Evolutionary conservation across 345 rosid species (phyloP).

Genomic region (Sonneratia caseolaris): DNA sequence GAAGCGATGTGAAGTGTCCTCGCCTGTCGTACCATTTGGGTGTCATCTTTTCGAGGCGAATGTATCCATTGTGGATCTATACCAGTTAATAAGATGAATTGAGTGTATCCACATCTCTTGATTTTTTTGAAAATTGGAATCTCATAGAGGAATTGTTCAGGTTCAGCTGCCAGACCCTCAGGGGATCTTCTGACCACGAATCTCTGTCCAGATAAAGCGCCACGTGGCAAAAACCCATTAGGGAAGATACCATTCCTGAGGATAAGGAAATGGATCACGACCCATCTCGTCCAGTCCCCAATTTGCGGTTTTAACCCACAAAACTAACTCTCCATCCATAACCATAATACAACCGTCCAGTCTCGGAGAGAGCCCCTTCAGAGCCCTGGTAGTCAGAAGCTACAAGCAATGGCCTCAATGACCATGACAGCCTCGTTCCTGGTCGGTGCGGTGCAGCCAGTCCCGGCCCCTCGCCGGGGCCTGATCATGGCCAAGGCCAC

Average conservation of each 20-base stretch:
- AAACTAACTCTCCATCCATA: not conserved
- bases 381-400: not conserved
- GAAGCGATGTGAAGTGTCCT: no score
- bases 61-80: no score
- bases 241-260: not conserved
- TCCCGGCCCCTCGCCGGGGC: constrained; percentile 11
- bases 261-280: constrained; percentile 17
- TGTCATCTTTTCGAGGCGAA: no score
- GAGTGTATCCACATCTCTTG: no score
- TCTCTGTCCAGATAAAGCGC: constrained; percentile 9
- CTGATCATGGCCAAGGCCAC: constrained; percentile 21
- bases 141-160: no score
- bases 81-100: no score
- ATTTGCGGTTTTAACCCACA: not conserved
- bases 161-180: no score
- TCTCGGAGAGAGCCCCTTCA: no score
- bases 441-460: constrained; percentile 3
- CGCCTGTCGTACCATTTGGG: no score
- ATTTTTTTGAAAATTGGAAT: no score
- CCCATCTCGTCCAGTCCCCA: not conserved
- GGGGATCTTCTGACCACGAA: constrained; percentile 2
- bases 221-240: constrained; percentile 18
- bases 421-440: constrained; percentile 29
- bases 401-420: constrained; percentile 26
- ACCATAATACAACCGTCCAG: no score